These are phyloP conservation scores for Austroboletus novae-zelandiae DNA, from an alignment of 1,284 basidiomycete species.

Conservation along the genomic window DNA sequence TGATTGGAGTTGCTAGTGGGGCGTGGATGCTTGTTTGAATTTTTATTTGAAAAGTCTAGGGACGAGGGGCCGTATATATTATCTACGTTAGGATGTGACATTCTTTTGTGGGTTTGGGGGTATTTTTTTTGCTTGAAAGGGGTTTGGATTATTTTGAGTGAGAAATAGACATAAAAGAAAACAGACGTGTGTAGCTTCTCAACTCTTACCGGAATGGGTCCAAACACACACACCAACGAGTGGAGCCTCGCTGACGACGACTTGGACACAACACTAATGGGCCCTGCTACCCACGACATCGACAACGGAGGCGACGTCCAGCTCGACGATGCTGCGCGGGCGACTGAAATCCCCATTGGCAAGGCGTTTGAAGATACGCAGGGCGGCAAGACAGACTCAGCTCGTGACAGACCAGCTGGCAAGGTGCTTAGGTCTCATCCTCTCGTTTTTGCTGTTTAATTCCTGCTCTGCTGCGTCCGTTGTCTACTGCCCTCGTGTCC, in stretches of 20 bases:
- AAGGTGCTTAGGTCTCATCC: constrained; percentile 82
- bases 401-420: constrained; percentile 70
- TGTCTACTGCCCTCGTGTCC: constrained; percentile 25
- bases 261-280: constrained; percentile 42
- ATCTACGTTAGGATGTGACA: too few relatives aligned
- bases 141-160: background rate
- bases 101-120: background rate
- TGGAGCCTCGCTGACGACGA: constrained; percentile 57
- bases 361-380: constrained; percentile 39
- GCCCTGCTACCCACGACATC: constrained; percentile 34
- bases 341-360: constrained; percentile 21
- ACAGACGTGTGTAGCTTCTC: background rate
- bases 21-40: constrained; percentile 44
- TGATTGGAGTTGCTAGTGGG: constrained; percentile 42
- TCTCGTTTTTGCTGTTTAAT: constrained; percentile 38
- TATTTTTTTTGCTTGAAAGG: constrained; percentile 1
- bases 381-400: constrained; percentile 39
- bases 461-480: constrained; percentile 23
- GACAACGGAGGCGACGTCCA: constrained; percentile 28
- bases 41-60: background rate
- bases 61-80: too few relatives aligned
- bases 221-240: constrained; percentile 32
- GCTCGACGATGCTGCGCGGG: constrained; percentile 25
- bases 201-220: constrained; percentile 22
- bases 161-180: constrained; percentile 3